phyloP scores from a whole-genome alignment of 2,329 filamentous ascomycete genomes.

The Rutstroemia sydowiana region DNA sequence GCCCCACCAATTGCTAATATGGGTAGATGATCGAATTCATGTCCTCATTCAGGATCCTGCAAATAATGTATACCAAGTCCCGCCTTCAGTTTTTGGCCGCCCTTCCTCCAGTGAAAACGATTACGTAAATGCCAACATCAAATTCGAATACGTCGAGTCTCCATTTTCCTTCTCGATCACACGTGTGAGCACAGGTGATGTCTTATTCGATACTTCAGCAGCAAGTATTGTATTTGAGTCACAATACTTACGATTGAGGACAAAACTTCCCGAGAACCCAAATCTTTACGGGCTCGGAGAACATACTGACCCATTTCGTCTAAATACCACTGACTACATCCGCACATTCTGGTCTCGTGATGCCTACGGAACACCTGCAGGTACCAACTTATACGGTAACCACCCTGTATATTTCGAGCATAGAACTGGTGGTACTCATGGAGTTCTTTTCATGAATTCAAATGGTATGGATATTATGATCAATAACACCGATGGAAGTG shows the following conservation, averaged over 20 bases:
- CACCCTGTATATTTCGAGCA: slow-evolving; percentile 61
- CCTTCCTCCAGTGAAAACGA: slow-evolving; percentile 34
- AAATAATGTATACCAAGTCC: slow-evolving; percentile 55
- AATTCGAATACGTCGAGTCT: slow-evolving; percentile 44
- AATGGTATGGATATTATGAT: slow-evolving; percentile 75
- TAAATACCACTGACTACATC: slow-evolving; percentile 53
- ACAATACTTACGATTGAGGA: slow-evolving; percentile 57
- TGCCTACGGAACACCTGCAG: slow-evolving; percentile 45
- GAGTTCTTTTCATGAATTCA: slow-evolving; percentile 64
- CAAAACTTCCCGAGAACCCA: slow-evolving; percentile 48
- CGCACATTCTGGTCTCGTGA: slow-evolving; percentile 57
- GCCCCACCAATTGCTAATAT: not conserved
- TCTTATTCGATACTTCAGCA: slow-evolving; percentile 54
- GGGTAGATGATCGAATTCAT: slow-evolving; percentile 50
- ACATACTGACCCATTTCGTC: slow-evolving; percentile 50
- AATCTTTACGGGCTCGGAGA: slow-evolving; percentile 61
- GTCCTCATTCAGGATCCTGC: slow-evolving; percentile 55
- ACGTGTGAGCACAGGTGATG: slow-evolving; percentile 40
- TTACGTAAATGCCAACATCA: slow-evolving; percentile 34
- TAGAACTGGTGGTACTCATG: slow-evolving; percentile 47
- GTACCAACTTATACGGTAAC: slow-evolving; percentile 54
- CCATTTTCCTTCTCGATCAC: slow-evolving; percentile 56
- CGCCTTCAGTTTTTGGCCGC: slow-evolving; percentile 47
- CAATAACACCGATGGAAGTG: slow-evolving; percentile 47
- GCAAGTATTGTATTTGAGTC: slow-evolving; percentile 53